phyloP scores from a whole-genome alignment of 495 filamentous ascomycete species.

The Sordaria brevicollis region DNA sequence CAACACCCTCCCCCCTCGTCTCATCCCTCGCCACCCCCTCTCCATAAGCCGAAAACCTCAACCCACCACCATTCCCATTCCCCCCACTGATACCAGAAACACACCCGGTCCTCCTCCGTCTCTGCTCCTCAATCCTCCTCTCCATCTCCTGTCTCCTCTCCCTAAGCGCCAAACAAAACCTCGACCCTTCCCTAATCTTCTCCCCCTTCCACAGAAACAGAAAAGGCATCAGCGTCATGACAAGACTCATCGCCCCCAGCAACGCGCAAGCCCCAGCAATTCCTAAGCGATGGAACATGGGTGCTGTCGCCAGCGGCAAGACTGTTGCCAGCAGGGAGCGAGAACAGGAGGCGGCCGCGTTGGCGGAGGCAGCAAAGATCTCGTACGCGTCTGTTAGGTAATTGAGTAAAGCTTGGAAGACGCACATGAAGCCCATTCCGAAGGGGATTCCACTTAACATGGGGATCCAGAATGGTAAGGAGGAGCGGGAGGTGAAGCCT shows the following conservation, averaged over 20 bases:
- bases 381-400: constrained; percentile 71
- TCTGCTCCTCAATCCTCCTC: constrained; percentile 19
- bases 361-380: constrained; percentile 59
- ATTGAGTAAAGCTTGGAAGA: constrained; percentile 49
- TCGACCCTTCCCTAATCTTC: constrained; percentile 22
- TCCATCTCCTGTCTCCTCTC: constrained; percentile 29
- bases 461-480: constrained; percentile 54
- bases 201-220: constrained; percentile 33
- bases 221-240: constrained; percentile 31
- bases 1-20: not conserved
- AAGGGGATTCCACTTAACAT: constrained; percentile 55
- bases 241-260: constrained; percentile 26
- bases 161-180: constrained; percentile 28
- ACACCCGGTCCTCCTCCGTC: not conserved
- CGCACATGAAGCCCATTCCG: constrained; percentile 52
- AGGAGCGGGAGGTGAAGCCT: constrained; percentile 50
- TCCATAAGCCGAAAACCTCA: not conserved
- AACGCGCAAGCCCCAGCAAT: constrained; percentile 28
- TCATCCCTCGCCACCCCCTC: not conserved
- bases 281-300: constrained; percentile 29
- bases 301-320: constrained; percentile 37
- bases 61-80: no score
- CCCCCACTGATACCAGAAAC: not conserved
- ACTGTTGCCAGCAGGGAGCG: constrained; percentile 54
- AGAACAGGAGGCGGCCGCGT: constrained; percentile 52